A percentile compares a stretch with the other conserved stretches of the same genome.
phyloP scores from a whole-genome alignment of 495 filamentous ascomycete species.

The Lasiosphaeris hirsuta region DNA sequence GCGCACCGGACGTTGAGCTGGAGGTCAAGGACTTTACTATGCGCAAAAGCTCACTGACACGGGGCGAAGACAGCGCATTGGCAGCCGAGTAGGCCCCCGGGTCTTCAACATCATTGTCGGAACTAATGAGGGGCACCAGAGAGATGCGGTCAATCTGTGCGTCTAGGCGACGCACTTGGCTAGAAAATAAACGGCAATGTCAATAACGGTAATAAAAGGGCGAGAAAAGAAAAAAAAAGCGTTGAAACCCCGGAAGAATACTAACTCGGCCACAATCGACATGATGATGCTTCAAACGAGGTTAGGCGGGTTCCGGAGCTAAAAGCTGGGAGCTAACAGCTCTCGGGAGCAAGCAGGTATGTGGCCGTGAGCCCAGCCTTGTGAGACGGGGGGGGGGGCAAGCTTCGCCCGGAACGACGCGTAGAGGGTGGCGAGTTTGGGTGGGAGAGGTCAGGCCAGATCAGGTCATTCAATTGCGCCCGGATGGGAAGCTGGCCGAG shows the following conservation, averaged over 20 bases:
- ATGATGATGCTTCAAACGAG: conserved; percentile 39
- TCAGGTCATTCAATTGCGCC: conserved; percentile 26
- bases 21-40: conserved; percentile 68
- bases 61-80: conserved; percentile 32
- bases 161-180: conserved; percentile 77
- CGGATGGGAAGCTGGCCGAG: conserved; percentile 24
- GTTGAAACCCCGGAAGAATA: conserved; percentile 17
- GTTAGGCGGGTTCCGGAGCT: conserved; percentile 14
- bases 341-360: not conserved
- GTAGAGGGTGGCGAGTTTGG: conserved; percentile 30
- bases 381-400: not conserved
- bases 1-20: conserved; percentile 52
- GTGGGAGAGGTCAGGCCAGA: conserved; percentile 4
- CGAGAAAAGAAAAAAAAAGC: not conserved
- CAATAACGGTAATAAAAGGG: conserved; percentile 4
- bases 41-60: conserved; percentile 53
- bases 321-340: not conserved
- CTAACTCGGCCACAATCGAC: conserved; percentile 68
- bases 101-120: conserved; percentile 22
- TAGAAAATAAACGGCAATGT: conserved; percentile 32
- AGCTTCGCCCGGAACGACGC: conserved; percentile 20
- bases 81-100: conserved; percentile 9
- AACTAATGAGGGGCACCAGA: conserved; percentile 32
- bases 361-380: not conserved
- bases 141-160: conserved; percentile 71